Evolutionary conservation across 345 rosid genomes (phyloP).

Genomic region (Psidium guajava): DNA sequence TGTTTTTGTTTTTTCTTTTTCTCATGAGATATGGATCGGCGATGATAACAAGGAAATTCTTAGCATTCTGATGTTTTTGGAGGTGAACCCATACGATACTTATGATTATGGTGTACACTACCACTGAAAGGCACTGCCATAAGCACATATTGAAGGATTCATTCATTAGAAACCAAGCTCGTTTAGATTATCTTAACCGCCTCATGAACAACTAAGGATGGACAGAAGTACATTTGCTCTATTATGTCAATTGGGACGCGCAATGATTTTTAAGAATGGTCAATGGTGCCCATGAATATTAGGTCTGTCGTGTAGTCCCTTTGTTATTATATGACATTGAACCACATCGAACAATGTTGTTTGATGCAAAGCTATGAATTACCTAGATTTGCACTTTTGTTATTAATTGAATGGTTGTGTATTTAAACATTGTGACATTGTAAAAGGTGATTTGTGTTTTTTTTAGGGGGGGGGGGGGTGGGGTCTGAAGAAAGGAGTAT

Average conservation of each 20-base stretch:
- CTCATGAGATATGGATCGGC: not conserved
- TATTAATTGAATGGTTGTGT: not conserved
- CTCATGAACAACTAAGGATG: not conserved
- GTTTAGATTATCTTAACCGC: not conserved
- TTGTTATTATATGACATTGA: not conserved
- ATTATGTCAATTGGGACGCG: not conserved
- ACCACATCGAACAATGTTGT: not conserved
- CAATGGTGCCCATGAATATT: accelerated
- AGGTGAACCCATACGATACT: not conserved
- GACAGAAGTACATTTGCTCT: not conserved
- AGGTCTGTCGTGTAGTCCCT: not conserved
- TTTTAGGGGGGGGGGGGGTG: too few species aligned
- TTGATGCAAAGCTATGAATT: not conserved
- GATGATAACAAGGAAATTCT: not conserved
- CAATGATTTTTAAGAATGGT: not conserved
- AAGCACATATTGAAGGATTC: not conserved
- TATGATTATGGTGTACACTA: not conserved
- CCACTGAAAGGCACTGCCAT: not conserved
- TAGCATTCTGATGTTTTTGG: not conserved
- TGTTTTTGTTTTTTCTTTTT: not conserved
- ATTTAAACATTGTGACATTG: not conserved
- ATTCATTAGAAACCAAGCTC: not conserved
- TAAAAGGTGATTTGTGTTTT: not conserved
- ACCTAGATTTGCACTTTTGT: not conserved
- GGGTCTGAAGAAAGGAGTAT: not conserved